Percentiles rank a stretch among this genome's conserved stretches.
Conservation (phyloP, 805 yeast genomes). For the Yamadazyma nakazawae region DNA sequence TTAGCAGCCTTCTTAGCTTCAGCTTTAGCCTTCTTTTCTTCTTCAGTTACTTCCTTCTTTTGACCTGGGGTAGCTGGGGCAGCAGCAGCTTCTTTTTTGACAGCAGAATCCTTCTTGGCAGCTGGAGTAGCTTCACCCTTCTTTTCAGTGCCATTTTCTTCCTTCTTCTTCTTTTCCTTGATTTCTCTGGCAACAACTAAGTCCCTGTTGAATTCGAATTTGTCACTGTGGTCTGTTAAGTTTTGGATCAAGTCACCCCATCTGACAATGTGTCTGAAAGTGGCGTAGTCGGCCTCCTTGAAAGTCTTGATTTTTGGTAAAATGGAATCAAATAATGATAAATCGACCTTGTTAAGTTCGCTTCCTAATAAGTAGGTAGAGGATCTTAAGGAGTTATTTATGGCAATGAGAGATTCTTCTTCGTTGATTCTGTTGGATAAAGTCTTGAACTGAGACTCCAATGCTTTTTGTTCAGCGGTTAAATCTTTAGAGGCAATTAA, state of each 20-base stretch:
- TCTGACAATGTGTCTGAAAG: slow-evolving; percentile 80
- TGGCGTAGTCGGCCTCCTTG: slow-evolving; percentile 51
- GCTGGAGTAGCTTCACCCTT: slow-evolving; percentile 28
- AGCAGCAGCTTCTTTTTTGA: slow-evolving; percentile 7
- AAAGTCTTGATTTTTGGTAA: slow-evolving; percentile 55
- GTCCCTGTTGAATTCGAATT: slow-evolving; percentile 55
- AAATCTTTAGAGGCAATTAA: slow-evolving; percentile 9
- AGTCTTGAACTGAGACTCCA: slow-evolving; percentile 75
- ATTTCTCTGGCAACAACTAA: slow-evolving; percentile 72
- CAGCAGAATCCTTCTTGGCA: slow-evolving; percentile 35
- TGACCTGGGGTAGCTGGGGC: slow-evolving; percentile 12
- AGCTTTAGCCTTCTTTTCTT: slow-evolving; percentile 43
- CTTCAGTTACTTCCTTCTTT: slow-evolving; percentile 31
- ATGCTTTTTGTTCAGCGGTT: slow-evolving; percentile 56
- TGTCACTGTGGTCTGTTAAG: slow-evolving; percentile 46
- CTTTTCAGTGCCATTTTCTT: slow-evolving; percentile 24
- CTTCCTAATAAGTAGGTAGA: slow-evolving; percentile 71
- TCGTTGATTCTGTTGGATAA: slow-evolving; percentile 56
- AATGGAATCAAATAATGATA: slow-evolving; percentile 61
- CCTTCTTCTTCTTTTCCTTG: slow-evolving; percentile 55
- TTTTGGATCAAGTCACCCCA: slow-evolving; percentile 90
- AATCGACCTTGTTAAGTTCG: slow-evolving; percentile 67
- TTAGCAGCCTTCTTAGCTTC: slow-evolving; percentile 63
- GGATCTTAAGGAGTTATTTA: slow-evolving; percentile 67
- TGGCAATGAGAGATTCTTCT: slow-evolving; percentile 41